These are phyloP conservation scores for Fusarium anguioides DNA, from an alignment of 2,329 filamentous ascomycete genomes.

Conservation along the genomic window DNA sequence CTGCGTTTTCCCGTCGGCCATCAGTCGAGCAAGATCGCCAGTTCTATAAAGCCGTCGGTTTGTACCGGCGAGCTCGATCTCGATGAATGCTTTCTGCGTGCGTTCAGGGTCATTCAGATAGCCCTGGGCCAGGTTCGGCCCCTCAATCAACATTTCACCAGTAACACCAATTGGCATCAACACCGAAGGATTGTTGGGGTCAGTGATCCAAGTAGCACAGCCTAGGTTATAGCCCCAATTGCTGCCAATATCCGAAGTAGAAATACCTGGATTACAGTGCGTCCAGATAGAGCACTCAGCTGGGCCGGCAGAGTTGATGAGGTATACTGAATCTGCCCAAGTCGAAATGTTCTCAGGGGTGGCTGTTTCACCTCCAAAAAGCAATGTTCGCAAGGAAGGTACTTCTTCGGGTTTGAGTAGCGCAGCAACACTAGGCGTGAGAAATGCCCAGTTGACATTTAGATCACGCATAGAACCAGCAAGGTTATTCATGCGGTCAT, in stretches of 20 bases:
- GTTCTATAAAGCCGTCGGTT: not conserved
- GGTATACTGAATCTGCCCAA: not conserved
- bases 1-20: not conserved
- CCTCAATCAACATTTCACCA: not conserved
- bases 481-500: not conserved
- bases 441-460: not conserved
- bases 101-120: not conserved
- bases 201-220: not conserved
- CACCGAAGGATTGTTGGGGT: not conserved
- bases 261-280: not conserved
- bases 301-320: not conserved
- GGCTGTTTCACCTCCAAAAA: not conserved
- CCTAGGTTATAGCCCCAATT: not conserved
- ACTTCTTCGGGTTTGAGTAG: not conserved
- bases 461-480: not conserved
- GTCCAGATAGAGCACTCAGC: not conserved
- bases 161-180: not conserved
- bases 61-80: not conserved
- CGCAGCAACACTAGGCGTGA: not conserved
- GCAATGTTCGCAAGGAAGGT: not conserved
- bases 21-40: not conserved
- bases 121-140: not conserved
- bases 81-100: not conserved
- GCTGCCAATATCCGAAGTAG: not conserved
- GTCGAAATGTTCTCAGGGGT: not conserved